phyloP scores from a whole-genome alignment of 257 asterid species.

The Lycium ferocissimum region DNA sequence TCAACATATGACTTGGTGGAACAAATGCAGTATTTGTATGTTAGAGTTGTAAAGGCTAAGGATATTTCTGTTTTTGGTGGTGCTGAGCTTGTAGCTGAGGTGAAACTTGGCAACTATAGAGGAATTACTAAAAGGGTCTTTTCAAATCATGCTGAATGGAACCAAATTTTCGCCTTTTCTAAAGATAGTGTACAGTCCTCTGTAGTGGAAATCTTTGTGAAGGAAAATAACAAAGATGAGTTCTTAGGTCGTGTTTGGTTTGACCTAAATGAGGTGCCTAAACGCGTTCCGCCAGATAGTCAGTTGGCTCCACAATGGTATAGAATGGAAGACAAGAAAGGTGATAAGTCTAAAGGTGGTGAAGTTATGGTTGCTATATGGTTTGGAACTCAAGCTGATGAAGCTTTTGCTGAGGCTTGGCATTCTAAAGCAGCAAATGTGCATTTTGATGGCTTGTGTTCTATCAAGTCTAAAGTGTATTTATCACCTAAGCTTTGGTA shows the following conservation, averaged over 20 bases:
- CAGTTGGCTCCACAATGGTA: conserved; percentile 90
- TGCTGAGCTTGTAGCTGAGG: conserved; percentile 75
- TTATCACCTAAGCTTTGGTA: conserved; percentile 91
- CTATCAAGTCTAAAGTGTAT: conserved; percentile 83
- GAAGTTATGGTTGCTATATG: conserved; percentile 82
- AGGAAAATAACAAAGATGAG: conserved; percentile 69
- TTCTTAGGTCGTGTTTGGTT: conserved; percentile 85
- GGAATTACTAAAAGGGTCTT: conserved; percentile 71
- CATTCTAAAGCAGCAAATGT: conserved; percentile 88
- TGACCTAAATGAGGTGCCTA: conserved; percentile 82
- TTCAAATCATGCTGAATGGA: conserved; percentile 60
- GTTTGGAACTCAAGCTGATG: conserved; percentile 94
- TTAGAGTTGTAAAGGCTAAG: conserved; percentile 66
- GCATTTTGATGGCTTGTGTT: conserved; percentile 66
- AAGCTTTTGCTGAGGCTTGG: conserved; percentile 90
- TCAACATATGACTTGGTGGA: conserved; percentile 85
- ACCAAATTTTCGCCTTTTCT: conserved; percentile 86
- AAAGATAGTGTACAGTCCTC: conserved; percentile 86
- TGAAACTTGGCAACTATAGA: conserved; percentile 79
- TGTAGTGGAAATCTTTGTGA: conserved; percentile 69
- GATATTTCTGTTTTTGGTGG: conserved; percentile 60
- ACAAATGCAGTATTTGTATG: conserved; percentile 87
- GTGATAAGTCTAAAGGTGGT: conserved; percentile 66
- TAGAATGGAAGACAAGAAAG: conserved; percentile 82
- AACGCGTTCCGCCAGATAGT: conserved; percentile 79